Conservation (phyloP, 371 early-diverging fungal species). For the Mortierella sp. region DNA sequence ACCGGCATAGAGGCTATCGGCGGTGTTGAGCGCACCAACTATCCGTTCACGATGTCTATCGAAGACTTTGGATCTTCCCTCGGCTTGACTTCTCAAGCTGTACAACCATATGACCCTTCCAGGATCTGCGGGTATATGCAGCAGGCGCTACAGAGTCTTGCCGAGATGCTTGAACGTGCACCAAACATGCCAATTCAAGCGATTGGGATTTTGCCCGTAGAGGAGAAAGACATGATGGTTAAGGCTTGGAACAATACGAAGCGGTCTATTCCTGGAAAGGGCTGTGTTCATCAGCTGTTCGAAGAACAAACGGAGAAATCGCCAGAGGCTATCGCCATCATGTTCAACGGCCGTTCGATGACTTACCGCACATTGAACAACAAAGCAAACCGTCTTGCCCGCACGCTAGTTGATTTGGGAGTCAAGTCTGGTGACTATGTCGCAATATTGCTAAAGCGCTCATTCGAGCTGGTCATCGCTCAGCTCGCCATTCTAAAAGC, state of each 20-base stretch:
- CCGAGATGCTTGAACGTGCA: constrained; percentile 6
- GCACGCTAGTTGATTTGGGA: constrained; percentile 3
- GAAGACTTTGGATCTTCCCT: constrained; percentile 13
- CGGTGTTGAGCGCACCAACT: constrained; percentile 7
- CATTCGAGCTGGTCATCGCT: constrained; percentile 2
- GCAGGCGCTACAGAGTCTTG: constrained; percentile 8
- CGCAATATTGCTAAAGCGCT: constrained; percentile 8
- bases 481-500: constrained; percentile 15
- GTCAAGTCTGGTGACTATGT: constrained; percentile 11
- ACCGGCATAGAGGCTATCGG: not conserved
- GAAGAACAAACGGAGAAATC: constrained; percentile 4
- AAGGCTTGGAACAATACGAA: constrained; percentile 8
- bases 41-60: constrained; percentile 10
- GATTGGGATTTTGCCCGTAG: constrained; percentile 1
- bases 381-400: constrained; percentile 8
- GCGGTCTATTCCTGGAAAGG: not conserved
- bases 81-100: constrained; percentile 7
- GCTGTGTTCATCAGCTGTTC: constrained; percentile 12
- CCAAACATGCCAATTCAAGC: not conserved
- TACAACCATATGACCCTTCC: constrained; percentile 3
- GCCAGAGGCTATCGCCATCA: constrained; percentile 14
- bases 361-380: constrained; percentile 12
- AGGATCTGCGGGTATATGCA: constrained; percentile 16
- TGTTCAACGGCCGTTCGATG: constrained; percentile 7
- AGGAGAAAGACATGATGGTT: not conserved